Evolutionary conservation across 208 protist species (phyloP).

Genomic region (Blastocrithidia nonstop): DNA sequence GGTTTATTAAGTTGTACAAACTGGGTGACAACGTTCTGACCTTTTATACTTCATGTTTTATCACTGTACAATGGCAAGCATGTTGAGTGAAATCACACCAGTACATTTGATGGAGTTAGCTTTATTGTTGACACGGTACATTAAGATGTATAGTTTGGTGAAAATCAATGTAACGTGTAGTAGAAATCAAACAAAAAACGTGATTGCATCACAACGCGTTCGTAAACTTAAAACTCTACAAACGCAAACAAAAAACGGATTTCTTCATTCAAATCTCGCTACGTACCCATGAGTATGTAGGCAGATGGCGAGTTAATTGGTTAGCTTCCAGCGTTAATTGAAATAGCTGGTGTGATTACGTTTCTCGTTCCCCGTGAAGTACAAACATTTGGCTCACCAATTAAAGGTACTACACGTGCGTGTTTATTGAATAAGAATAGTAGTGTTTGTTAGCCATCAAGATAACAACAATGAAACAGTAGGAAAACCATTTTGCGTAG

Average conservation of each 20-base stretch:
- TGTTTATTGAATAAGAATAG: too few relatives aligned
- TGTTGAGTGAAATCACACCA: slow-evolving; percentile 39
- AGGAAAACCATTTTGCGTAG: too few relatives aligned
- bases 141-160: background rate
- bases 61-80: slow-evolving; percentile 64
- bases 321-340: slow-evolving; percentile 48
- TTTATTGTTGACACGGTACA: slow-evolving; percentile 36
- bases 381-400: background rate
- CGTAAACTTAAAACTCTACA: slow-evolving; percentile 8
- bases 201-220: background rate
- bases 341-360: slow-evolving; percentile 26
- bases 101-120: slow-evolving; percentile 39
- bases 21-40: slow-evolving; percentile 34
- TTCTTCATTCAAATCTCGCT: too few relatives aligned
- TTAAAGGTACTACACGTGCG: slow-evolving; percentile 18
- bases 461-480: too few relatives aligned
- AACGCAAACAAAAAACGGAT: too few relatives aligned
- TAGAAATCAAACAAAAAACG: background rate
- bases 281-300: too few relatives aligned
- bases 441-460: too few relatives aligned
- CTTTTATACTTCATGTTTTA: slow-evolving; percentile 22
- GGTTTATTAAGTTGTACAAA: slow-evolving; percentile 51
- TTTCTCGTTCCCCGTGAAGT: slow-evolving; percentile 26
- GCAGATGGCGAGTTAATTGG: slow-evolving; percentile 65
- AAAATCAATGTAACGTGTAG: background rate